Base-by-base conservation (phyloP, 1,284 basidiomycete species). In the Nidula niveotomentosa region DNA sequence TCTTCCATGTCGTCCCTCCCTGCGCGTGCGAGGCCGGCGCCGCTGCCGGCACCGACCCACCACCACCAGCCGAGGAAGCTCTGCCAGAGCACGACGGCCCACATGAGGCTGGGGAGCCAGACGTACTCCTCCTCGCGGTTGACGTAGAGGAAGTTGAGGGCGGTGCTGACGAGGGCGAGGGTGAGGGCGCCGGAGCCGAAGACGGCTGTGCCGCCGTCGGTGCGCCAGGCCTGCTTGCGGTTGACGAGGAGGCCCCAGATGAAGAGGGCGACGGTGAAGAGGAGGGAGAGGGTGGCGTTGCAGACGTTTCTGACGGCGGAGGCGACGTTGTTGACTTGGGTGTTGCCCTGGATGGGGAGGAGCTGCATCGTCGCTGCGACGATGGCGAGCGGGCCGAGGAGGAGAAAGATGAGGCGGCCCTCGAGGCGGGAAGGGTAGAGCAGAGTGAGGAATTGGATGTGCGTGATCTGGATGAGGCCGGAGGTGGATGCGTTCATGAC, bases 371-470 rank as follows among this genome's bases (percentile, higher is more conserved):
- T 79, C 0, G 94, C 90, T 0, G 94, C 88, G 2, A 91, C 80
- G 57, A 98, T 73, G 1, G 95, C 95, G 9, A 99, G 79, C 0
- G 96, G 96, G 6, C 92, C 93, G 9, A 98, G 84, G 37, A 97
- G 80, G 59, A 86, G 78, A 64, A 95, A 89, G 56, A 99, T 96
- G 49, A 99, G 84, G 18, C 90, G 80, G 3, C 86, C 88, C 73
- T 99, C 97, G 37, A 96, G 83, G n/a, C 83, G 77, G 4, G 97
- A 98, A 1, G 96, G 96, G 68, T 94, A 99, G 15, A 99, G 82
- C 5, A 99, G 83, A 2, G 96, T 97, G 54, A 99, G 79, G 73
- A 98, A 98, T 70, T 99, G 97, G 53, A 99, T 98, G 73, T 99
- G 96, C 0, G 96, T 97, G 56, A 94, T 90, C 93, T 96, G 94